phyloP scores from a whole-genome alignment of 208 protist species.

The Crithidia expoeki region DNA sequence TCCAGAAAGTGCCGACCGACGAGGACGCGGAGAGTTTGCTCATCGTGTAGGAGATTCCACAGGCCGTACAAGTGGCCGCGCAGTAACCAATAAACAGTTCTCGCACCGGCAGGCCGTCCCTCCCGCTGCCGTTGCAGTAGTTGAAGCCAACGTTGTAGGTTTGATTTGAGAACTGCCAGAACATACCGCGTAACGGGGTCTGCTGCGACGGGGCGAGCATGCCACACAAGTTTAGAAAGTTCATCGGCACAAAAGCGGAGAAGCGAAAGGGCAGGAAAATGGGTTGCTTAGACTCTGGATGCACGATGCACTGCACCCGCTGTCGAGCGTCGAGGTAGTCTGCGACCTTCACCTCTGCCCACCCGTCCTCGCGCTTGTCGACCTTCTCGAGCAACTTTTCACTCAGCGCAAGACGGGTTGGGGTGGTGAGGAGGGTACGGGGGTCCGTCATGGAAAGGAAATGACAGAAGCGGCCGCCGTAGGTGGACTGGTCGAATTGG shows the following conservation, averaged over 20 bases:
- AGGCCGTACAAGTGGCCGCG: conserved; percentile 31
- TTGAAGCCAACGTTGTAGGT: conserved; percentile 93
- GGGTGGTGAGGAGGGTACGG: conserved; percentile 48
- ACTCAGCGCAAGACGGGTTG: conserved; percentile 34
- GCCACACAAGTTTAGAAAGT: conserved; percentile 80
- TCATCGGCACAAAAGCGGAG: conserved; percentile 88
- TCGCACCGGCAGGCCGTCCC: conserved; percentile 56
- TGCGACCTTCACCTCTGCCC: conserved; percentile 30
- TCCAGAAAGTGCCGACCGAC: conserved; percentile 25
- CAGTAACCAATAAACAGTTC: conserved; percentile 49
- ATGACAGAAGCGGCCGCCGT: conserved; percentile 40
- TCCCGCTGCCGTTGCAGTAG: conserved; percentile 90
- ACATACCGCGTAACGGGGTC: conserved; percentile 60
- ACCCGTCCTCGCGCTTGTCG: conserved; percentile 29
- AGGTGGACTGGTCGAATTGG: conserved; percentile 43
- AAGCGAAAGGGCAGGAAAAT: conserved; percentile 87
- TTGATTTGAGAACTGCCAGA: conserved; percentile 91
- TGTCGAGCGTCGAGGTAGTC: conserved; percentile 51
- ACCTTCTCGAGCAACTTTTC: conserved; percentile 39
- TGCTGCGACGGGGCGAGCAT: conserved; percentile 77
- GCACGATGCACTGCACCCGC: conserved; percentile 63
- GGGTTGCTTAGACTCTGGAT: conserved; percentile 77
- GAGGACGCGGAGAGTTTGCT: conserved; percentile 24
- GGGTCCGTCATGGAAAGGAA: conserved; percentile 64
- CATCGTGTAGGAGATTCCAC: conserved; percentile 28